Evolutionary conservation across 2,329 filamentous ascomycete species (phyloP), one percentile per base, ranked within the genome.

Genomic region (Alternaria arbusti): DNA sequence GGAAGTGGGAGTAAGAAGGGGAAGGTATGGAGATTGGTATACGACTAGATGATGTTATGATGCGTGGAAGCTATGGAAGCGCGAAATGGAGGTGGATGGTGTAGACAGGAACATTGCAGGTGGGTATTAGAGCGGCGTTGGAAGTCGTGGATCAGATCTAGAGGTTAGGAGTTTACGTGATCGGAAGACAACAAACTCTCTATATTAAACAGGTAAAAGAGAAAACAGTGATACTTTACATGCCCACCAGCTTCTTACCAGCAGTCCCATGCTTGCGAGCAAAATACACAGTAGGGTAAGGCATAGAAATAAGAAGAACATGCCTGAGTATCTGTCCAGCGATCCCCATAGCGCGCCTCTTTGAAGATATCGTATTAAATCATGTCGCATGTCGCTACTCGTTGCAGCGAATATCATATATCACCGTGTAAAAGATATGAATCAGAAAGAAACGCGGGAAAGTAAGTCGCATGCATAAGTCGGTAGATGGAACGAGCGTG

Each of bases 171-270:
- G 10, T 43, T 17, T 12, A 54, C 8, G 17, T 12, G 15, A 23
- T 7, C 5, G 23, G 45, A 61, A 40, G 20, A 61, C 28, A 60
- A 17, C n/a, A 51, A 36, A 25, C 25, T 54, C 20, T 57, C 58
- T 62, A 23, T 59, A 67, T 67, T 69, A 66, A 70, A 32, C 25
- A 61, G 23, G 65, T 68, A 57, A 30, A 49, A 17, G 45, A 32
- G 47, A 49, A 64, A 60, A 56, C 47, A 65, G 60, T 46, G 30
- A 68, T 74, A 72, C 64, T 64, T 49, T 72, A 74, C 70, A 71
- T 67, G 57, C 57, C 64, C 67, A 62, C 54, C 56, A 63, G 61
- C 52, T 55, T 63, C 49, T 54, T 60, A 54, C 62, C 57, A 55
- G 61, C 63, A 69, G 8, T 61, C 52, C 45, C 64, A 71, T 74